Evolutionary conservation across 2,329 filamentous ascomycete species (phyloP).

Genomic region (Ophiostoma sp.): DNA sequence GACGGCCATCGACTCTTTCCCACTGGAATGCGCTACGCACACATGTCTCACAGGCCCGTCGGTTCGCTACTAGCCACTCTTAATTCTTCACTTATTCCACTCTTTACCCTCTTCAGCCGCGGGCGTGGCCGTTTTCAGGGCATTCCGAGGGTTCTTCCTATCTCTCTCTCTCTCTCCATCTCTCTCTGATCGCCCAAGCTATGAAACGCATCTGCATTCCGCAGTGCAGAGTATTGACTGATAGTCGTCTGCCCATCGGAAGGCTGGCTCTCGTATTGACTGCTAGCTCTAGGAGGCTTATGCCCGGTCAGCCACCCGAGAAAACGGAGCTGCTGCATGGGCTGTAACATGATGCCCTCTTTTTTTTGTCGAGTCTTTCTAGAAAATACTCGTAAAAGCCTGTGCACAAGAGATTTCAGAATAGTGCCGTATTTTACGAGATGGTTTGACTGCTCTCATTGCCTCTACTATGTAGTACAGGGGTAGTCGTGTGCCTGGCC

Average conservation of each 20-base stretch:
- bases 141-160: neutral
- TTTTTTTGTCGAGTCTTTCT: neutral
- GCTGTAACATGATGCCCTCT: neutral
- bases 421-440: neutral
- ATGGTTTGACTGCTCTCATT: neutral
- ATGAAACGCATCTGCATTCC: neutral
- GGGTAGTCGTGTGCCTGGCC: constrained; percentile 4
- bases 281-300: neutral
- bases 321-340: neutral
- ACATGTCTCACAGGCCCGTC: neutral
- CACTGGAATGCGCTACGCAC: neutral
- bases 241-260: neutral
- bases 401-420: neutral
- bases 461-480: no score
- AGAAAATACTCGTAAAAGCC: neutral
- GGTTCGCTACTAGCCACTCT: neutral
- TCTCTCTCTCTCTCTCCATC: neutral
- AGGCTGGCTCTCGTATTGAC: constrained; percentile 3
- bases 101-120: neutral
- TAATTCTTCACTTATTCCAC: neutral
- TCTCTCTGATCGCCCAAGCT: neutral
- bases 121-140: constrained; percentile 4
- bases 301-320: neutral
- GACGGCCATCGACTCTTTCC: neutral
- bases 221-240: neutral